Percentiles rank a stretch among this genome's conserved stretches.
Evolutionary conservation across 2,329 filamentous ascomycete genomes (phyloP).

Genomic region (Ceratocystis cacaofunesta): DNA sequence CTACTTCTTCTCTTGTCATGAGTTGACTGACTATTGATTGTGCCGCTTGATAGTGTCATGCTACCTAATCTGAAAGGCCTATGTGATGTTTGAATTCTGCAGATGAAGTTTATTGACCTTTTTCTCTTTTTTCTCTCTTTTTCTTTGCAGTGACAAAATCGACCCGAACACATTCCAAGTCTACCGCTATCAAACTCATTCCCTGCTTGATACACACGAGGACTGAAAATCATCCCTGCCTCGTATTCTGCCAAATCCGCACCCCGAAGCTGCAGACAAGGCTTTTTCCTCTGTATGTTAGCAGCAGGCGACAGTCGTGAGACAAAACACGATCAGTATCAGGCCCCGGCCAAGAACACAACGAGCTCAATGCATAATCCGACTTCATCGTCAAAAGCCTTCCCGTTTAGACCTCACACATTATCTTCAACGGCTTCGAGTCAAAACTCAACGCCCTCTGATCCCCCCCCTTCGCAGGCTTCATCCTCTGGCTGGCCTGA

Average conservation of each 20-base stretch:
- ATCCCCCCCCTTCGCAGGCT: not conserved
- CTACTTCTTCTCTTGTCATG: not conserved
- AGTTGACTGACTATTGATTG: not conserved
- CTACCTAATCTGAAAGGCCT: not conserved
- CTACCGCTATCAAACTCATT: not conserved
- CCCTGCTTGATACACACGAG: not conserved
- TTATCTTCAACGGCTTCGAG: not conserved
- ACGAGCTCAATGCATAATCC: not conserved
- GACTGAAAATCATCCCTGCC: not conserved
- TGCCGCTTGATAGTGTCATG: not conserved
- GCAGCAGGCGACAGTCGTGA: not conserved
- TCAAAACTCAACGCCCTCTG: not conserved
- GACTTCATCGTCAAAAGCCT: conserved; percentile 2
- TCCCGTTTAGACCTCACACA: conserved; percentile 4
- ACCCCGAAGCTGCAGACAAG: not conserved
- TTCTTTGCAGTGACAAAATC: not conserved
- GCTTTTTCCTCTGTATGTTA: conserved; percentile 1
- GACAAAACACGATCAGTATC: not conserved
- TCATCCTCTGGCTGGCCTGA: not conserved
- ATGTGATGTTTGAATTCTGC: not conserved
- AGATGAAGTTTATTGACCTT: not conserved
- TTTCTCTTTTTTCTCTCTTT: not conserved
- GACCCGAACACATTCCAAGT: not conserved
- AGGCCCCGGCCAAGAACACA: conserved; percentile 2
- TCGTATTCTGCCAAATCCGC: not conserved